These are phyloP conservation scores for Dentipellis sp. DNA, from an alignment of 768 basidiomycete species.

Conservation along the genomic window DNA sequence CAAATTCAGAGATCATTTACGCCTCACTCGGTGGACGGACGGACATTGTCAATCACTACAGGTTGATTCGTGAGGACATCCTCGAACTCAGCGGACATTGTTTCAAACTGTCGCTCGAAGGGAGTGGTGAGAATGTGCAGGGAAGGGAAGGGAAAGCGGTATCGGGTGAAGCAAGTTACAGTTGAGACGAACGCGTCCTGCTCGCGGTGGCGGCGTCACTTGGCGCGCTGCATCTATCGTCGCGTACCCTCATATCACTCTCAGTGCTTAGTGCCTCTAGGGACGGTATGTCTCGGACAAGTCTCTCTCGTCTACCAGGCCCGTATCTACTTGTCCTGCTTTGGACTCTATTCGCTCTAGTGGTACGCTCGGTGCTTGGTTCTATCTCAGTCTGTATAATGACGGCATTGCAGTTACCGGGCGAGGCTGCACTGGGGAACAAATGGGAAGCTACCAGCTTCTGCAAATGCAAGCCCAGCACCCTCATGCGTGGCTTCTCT, in stretches of 20 bases:
- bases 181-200: neutral
- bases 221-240: neutral
- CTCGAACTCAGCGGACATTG: slow-evolving; percentile 82
- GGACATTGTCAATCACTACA: slow-evolving; percentile 96
- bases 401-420: slow-evolving; percentile 24
- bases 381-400: neutral
- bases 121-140: neutral
- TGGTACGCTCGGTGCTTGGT: neutral
- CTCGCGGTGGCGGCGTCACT: neutral
- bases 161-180: neutral
- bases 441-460: slow-evolving; percentile 90
- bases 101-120: neutral
- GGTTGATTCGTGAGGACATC: slow-evolving; percentile 97
- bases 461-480: slow-evolving; percentile 62
- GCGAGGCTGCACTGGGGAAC: slow-evolving; percentile 34
- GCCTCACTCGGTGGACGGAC: slow-evolving; percentile 16
- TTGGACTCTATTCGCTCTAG: slow-evolving; percentile 12
- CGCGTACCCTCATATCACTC: neutral
- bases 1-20: slow-evolving; percentile 3
- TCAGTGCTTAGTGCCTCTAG: too few species aligned
- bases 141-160: neutral
- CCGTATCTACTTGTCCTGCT: slow-evolving; percentile 3
- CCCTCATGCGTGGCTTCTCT: slow-evolving; percentile 6
- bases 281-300: neutral
- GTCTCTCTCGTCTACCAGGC: neutral